Base-by-base conservation (phyloP, 352 stramenopile species). In the Globisporangium cystogenes region DNA sequence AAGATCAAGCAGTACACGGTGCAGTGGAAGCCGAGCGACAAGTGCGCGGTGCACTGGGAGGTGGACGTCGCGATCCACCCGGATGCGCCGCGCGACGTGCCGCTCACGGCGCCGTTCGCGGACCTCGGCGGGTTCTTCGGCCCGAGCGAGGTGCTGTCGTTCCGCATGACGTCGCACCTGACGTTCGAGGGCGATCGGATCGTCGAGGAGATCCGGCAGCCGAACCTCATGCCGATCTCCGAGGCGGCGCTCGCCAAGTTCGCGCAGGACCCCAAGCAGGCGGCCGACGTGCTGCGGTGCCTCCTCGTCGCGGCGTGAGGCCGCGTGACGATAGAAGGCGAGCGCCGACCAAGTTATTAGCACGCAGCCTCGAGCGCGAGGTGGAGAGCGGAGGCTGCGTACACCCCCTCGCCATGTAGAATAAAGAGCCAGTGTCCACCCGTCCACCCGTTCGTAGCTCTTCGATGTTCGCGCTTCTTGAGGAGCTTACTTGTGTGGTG, bases 1-100 rank as follows among this genome's bases (percentile, higher is more conserved):
- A 82, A 91, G 67, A 86, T 93, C 62, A 87, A 86, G 68, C 76
- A 91, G 61, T 90, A 87, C 68, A 67, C 60, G 26, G 74, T 91
- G 26, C 74, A 91, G 64, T 92, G 83, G 83, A 88, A 90, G 63
- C 41, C 69, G 15, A 77, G 67, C 31, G 74, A 91, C 57, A 90
- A 90, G 59, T 90, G 81, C 48, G 56, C 85, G 7, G 75, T 93
- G 47, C 72, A 80, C 57, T 92, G 75, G 74, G 75, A 90, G 31
- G 62, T 93, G 15, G 75, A 92, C 47, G 81, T 68, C 3, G 57
- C 50, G 21, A 46, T 93, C 23, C 76, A 75, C 37, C 59, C 76
- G 7, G 64, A 76, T 20, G 79, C 76, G 7, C 67, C 65, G 8
- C 74, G 70, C 41, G 70, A 74, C 41, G 75, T 90, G 7, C 76